Evolutionary conservation across 2,329 filamentous ascomycete species (phyloP).

Genomic region (Thelonectria olida): DNA sequence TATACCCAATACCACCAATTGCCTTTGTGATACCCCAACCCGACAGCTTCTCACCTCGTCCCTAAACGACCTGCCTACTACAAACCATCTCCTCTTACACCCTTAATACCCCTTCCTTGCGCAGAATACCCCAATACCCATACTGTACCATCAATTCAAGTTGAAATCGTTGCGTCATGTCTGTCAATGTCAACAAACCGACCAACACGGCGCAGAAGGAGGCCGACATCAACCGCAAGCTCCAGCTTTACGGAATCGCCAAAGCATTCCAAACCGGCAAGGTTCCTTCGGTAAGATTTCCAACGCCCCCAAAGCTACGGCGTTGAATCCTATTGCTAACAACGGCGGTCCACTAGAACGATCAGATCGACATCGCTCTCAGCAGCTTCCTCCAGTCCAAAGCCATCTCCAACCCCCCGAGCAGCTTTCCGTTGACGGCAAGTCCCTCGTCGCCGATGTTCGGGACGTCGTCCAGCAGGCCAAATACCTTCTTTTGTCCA

Average conservation of each 20-base stretch:
- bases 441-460: slow-evolving; percentile 79
- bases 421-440: slow-evolving; percentile 85
- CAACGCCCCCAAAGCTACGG: too few species aligned
- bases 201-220: slow-evolving; percentile 81
- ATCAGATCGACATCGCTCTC: slow-evolving; percentile 93
- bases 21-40: slow-evolving; percentile 43
- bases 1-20: slow-evolving; percentile 32
- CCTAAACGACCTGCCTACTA: not conserved
- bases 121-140: slow-evolving; percentile 14
- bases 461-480: slow-evolving; percentile 84
- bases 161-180: slow-evolving; percentile 42
- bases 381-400: slow-evolving; percentile 85
- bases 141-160: slow-evolving; percentile 26
- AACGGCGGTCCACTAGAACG: slow-evolving; percentile 68
- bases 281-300: slow-evolving; percentile 79
- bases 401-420: slow-evolving; percentile 75
- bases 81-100: not conserved
- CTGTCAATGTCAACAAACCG: slow-evolving; percentile 73
- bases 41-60: slow-evolving; percentile 10
- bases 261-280: slow-evolving; percentile 88
- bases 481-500: slow-evolving; percentile 85
- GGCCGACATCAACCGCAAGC: slow-evolving; percentile 88
- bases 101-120: slow-evolving; percentile 5
- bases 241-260: slow-evolving; percentile 93
- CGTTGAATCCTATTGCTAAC: slow-evolving; percentile 7